A percentile compares a stretch with the other conserved stretches of the same genome.
Evolutionary conservation across 164 flowering plant genomes (phyloP).

Genomic region (Piper longum): DNA sequence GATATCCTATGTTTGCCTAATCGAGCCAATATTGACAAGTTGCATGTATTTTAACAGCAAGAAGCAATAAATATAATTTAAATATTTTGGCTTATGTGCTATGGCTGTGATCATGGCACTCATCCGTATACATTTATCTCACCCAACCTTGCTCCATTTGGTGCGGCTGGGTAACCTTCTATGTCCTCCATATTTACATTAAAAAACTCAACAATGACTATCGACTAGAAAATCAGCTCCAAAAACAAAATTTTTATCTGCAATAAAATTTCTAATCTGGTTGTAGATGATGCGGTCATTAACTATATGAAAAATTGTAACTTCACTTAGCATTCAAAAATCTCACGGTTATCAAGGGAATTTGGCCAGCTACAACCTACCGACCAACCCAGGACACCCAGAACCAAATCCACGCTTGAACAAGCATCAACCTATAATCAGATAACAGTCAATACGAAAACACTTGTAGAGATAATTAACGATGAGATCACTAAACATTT

Average conservation of each 20-base stretch:
- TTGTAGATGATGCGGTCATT: neutral
- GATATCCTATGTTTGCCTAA: neutral
- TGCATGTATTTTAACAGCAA: too few species aligned
- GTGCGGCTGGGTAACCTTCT: slow-evolving; percentile 14
- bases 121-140: slow-evolving; percentile 35
- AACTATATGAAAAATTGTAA: neutral
- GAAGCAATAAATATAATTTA: neutral
- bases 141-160: slow-evolving; percentile 19
- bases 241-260: neutral
- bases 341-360: slow-evolving; percentile 19
- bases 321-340: slow-evolving; percentile 39
- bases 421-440: slow-evolving; percentile 52
- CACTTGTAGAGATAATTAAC: neutral
- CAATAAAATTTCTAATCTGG: neutral
- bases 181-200: slow-evolving; percentile 8
- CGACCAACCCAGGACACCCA: slow-evolving; percentile 89
- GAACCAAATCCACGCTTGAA: slow-evolving; percentile 48
- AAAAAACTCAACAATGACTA: neutral
- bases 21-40: neutral
- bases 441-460: neutral
- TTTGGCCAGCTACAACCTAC: slow-evolving; percentile 87
- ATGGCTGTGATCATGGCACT: neutral
- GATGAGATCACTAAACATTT: slow-evolving; percentile 1
- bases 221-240: neutral
- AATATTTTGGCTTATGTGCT: neutral